phyloP scores from a whole-genome alignment of 148 eudicot genomes.

The Linanthus parryae region DNA sequence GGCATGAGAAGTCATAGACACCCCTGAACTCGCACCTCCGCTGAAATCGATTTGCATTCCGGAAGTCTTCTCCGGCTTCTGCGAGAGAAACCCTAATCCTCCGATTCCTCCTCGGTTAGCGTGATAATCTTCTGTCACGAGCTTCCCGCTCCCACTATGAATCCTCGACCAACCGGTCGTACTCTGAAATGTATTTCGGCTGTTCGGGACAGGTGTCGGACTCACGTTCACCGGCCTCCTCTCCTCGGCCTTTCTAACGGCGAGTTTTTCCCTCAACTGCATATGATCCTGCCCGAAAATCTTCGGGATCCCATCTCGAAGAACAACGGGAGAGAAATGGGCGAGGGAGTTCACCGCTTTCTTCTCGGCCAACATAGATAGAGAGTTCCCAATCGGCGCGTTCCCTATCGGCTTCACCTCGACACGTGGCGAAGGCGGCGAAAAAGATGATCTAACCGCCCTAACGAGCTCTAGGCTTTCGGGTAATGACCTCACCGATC shows the following conservation, averaged over 20 bases:
- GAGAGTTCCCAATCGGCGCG: slow-evolving; percentile 17
- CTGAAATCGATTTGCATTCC: slow-evolving; percentile 67
- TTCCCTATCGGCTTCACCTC: slow-evolving; percentile 26
- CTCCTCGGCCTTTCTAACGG: slow-evolving; percentile 51
- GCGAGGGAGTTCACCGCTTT: slow-evolving; percentile 25
- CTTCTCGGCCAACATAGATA: slow-evolving; percentile 33
- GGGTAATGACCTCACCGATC: slow-evolving; percentile 51
- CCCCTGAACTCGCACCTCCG: slow-evolving; percentile 47
- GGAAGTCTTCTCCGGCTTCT: slow-evolving; percentile 38
- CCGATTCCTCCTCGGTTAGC: too few species aligned
- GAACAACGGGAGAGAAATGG: slow-evolving; percentile 12
- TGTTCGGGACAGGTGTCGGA: slow-evolving; percentile 27
- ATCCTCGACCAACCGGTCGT: slow-evolving; percentile 37
- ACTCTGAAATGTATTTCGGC: slow-evolving; percentile 35
- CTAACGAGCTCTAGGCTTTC: slow-evolving; percentile 47
- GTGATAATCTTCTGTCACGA: slow-evolving; percentile 19
- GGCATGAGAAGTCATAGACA: slow-evolving; percentile 29
- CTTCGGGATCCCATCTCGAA: slow-evolving; percentile 31
- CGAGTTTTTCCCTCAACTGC: slow-evolving; percentile 58
- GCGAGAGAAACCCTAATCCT: too few species aligned
- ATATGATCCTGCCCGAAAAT: slow-evolving; percentile 65
- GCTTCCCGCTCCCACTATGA: slow-evolving; percentile 31
- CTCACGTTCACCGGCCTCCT: slow-evolving; percentile 35
- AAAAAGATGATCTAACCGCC: slow-evolving; percentile 42
- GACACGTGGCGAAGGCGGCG: slow-evolving; percentile 16